These are phyloP conservation scores for Starmerella stellata DNA, from an alignment of 805 yeast genomes.

Conservation along the genomic window DNA sequence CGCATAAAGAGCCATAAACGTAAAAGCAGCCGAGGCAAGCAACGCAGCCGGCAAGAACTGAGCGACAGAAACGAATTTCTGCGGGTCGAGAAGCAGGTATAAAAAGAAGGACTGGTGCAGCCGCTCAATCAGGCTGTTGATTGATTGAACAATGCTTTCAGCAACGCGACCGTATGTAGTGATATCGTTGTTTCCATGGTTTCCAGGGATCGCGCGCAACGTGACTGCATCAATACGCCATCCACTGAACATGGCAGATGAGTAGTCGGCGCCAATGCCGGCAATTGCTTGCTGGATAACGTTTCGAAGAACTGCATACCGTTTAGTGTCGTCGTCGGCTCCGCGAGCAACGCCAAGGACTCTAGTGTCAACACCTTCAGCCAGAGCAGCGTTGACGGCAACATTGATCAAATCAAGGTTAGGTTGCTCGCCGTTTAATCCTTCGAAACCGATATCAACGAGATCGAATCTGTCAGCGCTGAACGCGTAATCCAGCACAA, in stretches of 20 bases:
- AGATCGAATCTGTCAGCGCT: slow-evolving; percentile 49
- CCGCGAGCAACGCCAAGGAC: slow-evolving; percentile 31
- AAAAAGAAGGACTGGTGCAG: slow-evolving; percentile 95
- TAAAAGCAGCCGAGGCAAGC: slow-evolving; percentile 47
- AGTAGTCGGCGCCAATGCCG: slow-evolving; percentile 31
- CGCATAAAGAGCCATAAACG: slow-evolving; percentile 40
- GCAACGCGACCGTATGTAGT: slow-evolving; percentile 82
- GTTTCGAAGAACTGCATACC: slow-evolving; percentile 43
- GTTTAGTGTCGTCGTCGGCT: slow-evolving; percentile 26
- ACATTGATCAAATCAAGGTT: slow-evolving; percentile 77
- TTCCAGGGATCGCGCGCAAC: slow-evolving; percentile 43
- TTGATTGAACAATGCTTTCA: slow-evolving; percentile 73
- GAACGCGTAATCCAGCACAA: slow-evolving; percentile 63
- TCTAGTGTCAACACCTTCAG: slow-evolving; percentile 55
- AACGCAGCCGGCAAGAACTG: slow-evolving; percentile 80
- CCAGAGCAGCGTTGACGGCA: slow-evolving; percentile 52
- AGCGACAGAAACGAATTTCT: slow-evolving; percentile 75
- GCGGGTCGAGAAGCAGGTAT: slow-evolving; percentile 63
- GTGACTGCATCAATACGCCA: slow-evolving; percentile 91
- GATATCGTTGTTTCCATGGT: slow-evolving; percentile 46
- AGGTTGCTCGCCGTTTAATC: slow-evolving; percentile 89
- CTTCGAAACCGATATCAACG: slow-evolving; percentile 62
- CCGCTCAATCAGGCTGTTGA: slow-evolving; percentile 81
- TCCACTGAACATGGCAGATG: slow-evolving; percentile 75
- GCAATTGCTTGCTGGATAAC: slow-evolving; percentile 50